These are phyloP conservation scores for Durio zibethinus DNA, from an alignment of 345 rosid genomes.

Conservation along the genomic window DNA sequence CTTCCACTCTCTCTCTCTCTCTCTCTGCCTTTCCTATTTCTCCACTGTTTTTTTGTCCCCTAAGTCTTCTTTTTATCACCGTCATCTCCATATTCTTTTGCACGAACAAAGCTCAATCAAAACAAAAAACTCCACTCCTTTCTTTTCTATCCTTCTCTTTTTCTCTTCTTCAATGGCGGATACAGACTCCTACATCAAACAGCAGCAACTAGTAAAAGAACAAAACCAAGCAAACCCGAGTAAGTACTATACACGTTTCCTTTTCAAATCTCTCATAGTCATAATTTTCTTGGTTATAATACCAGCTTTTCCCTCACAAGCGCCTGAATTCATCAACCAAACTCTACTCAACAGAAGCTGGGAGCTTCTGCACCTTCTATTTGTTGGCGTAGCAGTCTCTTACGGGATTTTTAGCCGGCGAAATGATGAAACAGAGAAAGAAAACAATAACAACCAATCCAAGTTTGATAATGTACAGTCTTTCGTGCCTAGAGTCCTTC, in stretches of 20 bases:
- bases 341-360: conserved; percentile 54
- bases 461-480: conserved; percentile 56
- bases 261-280: conserved; percentile 60
- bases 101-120: conserved; percentile 21
- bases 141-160: neutral
- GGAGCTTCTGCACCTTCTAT: conserved; percentile 90
- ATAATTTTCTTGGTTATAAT: conserved; percentile 40
- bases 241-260: conserved; percentile 53
- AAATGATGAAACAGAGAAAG: conserved; percentile 46
- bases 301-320: conserved; percentile 72
- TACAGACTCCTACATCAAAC: conserved; percentile 32
- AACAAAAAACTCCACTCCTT: neutral
- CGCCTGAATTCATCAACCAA: conserved; percentile 84
- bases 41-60: conserved; percentile 32
- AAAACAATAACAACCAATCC: conserved; percentile 31
- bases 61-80: conserved; percentile 42
- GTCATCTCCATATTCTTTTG: conserved; percentile 23
- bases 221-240: conserved; percentile 39
- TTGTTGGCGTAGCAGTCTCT: conserved; percentile 94
- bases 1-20: conserved; percentile 25
- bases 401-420: conserved; percentile 84
- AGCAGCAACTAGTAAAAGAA: conserved; percentile 19
- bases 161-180: conserved; percentile 64
- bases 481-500: conserved; percentile 70
- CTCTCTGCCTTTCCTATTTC: conserved; percentile 14